phyloP scores from a whole-genome alignment of 176 grass and related monocot species.

The Aegilops umbellulata region DNA sequence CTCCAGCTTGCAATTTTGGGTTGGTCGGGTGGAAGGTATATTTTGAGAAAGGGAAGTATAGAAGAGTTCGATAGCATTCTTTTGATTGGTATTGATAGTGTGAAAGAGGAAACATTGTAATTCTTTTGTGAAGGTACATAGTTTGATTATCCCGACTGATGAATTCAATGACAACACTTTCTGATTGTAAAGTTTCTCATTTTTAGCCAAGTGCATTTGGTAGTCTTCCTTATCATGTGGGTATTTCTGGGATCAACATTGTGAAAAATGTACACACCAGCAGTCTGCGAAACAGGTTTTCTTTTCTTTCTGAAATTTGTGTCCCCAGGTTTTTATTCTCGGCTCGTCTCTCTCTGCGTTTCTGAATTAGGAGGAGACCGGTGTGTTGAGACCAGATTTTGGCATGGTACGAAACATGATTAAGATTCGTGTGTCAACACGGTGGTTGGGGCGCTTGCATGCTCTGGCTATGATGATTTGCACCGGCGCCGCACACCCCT shows the following conservation, averaged over 20 bases:
- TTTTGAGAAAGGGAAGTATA: slow-evolving; percentile 14
- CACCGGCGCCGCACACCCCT: too few relatives aligned
- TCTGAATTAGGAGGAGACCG: too few relatives aligned
- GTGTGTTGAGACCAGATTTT: too few relatives aligned
- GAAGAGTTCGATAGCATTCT: slow-evolving; percentile 6
- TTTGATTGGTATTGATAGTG: slow-evolving; percentile 27
- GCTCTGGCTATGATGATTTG: too few relatives aligned
- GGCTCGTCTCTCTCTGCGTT: too few relatives aligned
- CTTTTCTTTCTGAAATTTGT: too few relatives aligned
- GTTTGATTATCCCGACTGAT: neutral
- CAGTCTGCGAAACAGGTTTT: neutral
- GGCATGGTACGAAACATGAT: too few relatives aligned
- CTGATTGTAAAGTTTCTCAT: neutral
- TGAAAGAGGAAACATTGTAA: slow-evolving; percentile 22
- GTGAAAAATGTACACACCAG: neutral
- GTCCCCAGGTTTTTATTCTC: too few relatives aligned
- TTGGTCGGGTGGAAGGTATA: slow-evolving; percentile 7
- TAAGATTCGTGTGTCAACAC: too few relatives aligned
- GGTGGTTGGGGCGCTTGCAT: too few relatives aligned
- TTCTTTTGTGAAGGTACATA: slow-evolving; percentile 10
- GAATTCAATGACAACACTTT: neutral
- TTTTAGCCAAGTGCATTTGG: neutral
- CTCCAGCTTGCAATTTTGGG: neutral
- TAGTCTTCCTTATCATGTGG: neutral
- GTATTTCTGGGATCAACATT: neutral